Evolutionary conservation across 768 basidiomycete genomes (phyloP).

Genomic region (Hygrocybe coccinea): DNA sequence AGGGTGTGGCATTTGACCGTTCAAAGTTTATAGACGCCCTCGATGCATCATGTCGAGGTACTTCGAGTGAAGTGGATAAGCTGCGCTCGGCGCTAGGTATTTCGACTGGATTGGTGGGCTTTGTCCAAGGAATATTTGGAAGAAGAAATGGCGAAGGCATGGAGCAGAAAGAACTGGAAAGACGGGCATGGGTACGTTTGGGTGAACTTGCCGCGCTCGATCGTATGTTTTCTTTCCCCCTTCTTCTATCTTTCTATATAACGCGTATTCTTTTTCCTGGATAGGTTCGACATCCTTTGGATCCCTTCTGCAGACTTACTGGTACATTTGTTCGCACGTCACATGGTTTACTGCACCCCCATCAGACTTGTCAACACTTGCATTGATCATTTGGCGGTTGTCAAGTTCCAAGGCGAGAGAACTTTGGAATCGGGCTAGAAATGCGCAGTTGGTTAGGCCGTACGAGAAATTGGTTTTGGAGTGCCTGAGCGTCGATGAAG

Average conservation of each 20-base stretch:
- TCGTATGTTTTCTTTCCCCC: slow-evolving; percentile 5
- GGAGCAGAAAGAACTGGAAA: slow-evolving; percentile 41
- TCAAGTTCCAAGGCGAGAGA: slow-evolving; percentile 4
- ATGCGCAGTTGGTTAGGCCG: slow-evolving; percentile 26
- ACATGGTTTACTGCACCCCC: slow-evolving; percentile 38
- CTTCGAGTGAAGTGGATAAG: slow-evolving; percentile 33
- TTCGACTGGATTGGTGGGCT: slow-evolving; percentile 8
- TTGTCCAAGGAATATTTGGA: slow-evolving; percentile 10
- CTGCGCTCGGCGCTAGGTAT: slow-evolving; percentile 36
- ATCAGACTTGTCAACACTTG: slow-evolving; percentile 51
- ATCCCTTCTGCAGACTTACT: slow-evolving; percentile 52
- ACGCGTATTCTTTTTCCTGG: slow-evolving; percentile 10
- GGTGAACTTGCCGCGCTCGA: slow-evolving; percentile 38
- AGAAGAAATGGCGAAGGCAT: slow-evolving; percentile 25
- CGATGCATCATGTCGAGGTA: slow-evolving; percentile 28
- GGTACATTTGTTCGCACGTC: slow-evolving; percentile 42
- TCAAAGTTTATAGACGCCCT: slow-evolving; percentile 32
- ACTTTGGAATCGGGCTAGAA: slow-evolving; percentile 16
- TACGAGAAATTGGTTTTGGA: slow-evolving; percentile 55
- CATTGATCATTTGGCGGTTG: slow-evolving; percentile 45
- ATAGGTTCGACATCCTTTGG: slow-evolving; percentile 25
- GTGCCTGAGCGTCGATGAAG: slow-evolving; percentile 50
- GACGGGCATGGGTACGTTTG: slow-evolving; percentile 47
- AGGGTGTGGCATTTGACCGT: slow-evolving; percentile 12
- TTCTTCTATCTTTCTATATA: not conserved